These are phyloP conservation scores for Candida endomychidarum DNA, from an alignment of 805 yeast species.

Conservation along the genomic window DNA sequence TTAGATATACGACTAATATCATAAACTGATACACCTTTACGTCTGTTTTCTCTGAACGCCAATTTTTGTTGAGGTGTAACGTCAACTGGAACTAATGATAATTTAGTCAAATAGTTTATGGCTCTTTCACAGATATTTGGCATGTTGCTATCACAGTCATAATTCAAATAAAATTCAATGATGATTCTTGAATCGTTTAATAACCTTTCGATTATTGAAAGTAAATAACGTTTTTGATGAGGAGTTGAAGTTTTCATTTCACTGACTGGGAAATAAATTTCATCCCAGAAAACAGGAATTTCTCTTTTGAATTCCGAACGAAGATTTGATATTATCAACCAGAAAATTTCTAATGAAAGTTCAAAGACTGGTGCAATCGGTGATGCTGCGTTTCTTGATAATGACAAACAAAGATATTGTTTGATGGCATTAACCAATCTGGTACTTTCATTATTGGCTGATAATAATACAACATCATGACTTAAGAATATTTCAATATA, in stretches of 20 bases:
- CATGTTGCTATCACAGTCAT: slow-evolving; percentile 84
- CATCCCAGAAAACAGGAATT: slow-evolving; percentile 89
- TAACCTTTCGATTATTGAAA: slow-evolving; percentile 76
- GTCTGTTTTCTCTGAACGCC: slow-evolving; percentile 39
- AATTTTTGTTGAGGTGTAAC: slow-evolving; percentile 67
- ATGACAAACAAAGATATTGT: slow-evolving; percentile 77
- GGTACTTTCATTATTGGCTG: slow-evolving; percentile 50
- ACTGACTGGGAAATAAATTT: slow-evolving; percentile 90
- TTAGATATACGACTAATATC: slow-evolving; percentile 74
- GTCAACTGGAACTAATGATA: slow-evolving; percentile 68
- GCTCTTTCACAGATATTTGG: slow-evolving; percentile 85
- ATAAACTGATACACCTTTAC: slow-evolving; percentile 67
- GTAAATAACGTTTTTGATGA: slow-evolving; percentile 87
- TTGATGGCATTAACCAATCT: slow-evolving; percentile 76
- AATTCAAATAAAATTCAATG: slow-evolving; percentile 90
- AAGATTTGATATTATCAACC: slow-evolving; percentile 80
- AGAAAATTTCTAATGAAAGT: slow-evolving; percentile 86
- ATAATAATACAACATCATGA: slow-evolving; percentile 51
- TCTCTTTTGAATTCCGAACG: slow-evolving; percentile 89
- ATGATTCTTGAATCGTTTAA: slow-evolving; percentile 87
- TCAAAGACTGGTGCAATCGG: slow-evolving; percentile 90
- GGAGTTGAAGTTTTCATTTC: slow-evolving; percentile 89
- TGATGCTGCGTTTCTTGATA: slow-evolving; percentile 91
- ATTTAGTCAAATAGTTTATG: slow-evolving; percentile 72
- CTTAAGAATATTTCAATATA: slow-evolving; percentile 80